phyloP scores from a whole-genome alignment of 164 flowering plant species.

The Sedum album region DNA sequence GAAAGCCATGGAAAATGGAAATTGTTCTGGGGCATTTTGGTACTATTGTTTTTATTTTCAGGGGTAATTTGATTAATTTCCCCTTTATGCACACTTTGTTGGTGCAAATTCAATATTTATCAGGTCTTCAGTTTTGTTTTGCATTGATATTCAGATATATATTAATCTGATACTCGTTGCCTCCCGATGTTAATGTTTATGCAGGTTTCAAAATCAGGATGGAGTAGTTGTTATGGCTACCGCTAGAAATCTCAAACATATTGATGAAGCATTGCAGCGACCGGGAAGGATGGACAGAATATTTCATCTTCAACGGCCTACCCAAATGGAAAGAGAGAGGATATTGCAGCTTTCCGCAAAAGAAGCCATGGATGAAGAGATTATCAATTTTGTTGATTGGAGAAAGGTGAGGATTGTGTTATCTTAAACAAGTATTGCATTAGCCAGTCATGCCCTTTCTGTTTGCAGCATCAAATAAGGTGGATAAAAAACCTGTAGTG shows the following conservation, averaged over 20 bases:
- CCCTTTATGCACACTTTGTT: too few species aligned
- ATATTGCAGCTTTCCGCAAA: constrained; percentile 64
- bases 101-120: not conserved
- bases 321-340: constrained; percentile 77
- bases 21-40: too few species aligned
- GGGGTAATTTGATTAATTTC: too few species aligned
- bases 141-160: not conserved
- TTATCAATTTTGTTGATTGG: constrained; percentile 84
- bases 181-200: constrained; percentile 11
- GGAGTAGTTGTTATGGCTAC: constrained; percentile 98
- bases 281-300: constrained; percentile 98
- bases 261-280: constrained; percentile 79
- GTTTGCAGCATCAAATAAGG: not conserved
- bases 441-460: not conserved
- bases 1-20: not conserved
- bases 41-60: too few species aligned
- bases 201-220: constrained; percentile 96
- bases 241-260: constrained; percentile 66
- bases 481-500: not conserved
- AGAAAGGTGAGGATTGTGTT: constrained; percentile 42
- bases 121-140: not conserved
- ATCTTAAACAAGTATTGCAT: not conserved
- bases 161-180: not conserved
- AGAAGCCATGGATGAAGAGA: constrained; percentile 79
- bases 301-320: constrained; percentile 77